phyloP scores from a whole-genome alignment of 257 asterid genomes.

The Solanum etuberosum region DNA sequence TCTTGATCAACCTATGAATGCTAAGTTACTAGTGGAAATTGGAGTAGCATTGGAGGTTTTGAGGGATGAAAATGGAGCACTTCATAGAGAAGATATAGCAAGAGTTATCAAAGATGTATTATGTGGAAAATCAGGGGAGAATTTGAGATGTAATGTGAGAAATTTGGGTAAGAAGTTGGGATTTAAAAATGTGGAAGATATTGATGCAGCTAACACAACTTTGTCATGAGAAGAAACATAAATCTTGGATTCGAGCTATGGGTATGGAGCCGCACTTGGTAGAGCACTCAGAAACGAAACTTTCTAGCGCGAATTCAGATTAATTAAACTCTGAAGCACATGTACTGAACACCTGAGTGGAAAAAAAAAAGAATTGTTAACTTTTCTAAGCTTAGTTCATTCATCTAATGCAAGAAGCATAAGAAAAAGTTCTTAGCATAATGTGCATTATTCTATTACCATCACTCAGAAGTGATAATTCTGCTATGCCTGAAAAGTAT shows the following conservation, averaged over 20 bases:
- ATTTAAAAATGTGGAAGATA: slow-evolving; percentile 10
- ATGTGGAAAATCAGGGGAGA: slow-evolving; percentile 16
- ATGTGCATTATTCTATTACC: background rate
- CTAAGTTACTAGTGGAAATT: slow-evolving; percentile 29
- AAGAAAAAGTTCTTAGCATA: background rate
- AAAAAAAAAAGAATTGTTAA: background rate
- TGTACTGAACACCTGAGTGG: background rate
- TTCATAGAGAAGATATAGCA: slow-evolving; percentile 14
- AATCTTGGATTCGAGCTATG: background rate
- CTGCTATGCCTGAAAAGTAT: accelerated
- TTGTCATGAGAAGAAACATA: background rate
- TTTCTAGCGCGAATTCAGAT: no score
- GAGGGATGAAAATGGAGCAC: slow-evolving; percentile 13
- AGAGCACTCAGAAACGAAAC: background rate
- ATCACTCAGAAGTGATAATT: no score
- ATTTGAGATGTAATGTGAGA: slow-evolving; percentile 10
- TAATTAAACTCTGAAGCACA: background rate
- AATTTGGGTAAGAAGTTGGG: slow-evolving; percentile 8
- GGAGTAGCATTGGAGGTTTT: slow-evolving; percentile 35
- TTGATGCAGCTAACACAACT: slow-evolving; percentile 12
- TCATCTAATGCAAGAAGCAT: background rate
- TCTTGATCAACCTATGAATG: slow-evolving; percentile 39
- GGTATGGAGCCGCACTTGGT: background rate
- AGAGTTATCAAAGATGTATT: slow-evolving; percentile 20
- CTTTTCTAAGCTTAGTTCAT: background rate